Evolutionary conservation across 768 basidiomycete genomes (phyloP).

Genomic region (Mycena maculata): DNA sequence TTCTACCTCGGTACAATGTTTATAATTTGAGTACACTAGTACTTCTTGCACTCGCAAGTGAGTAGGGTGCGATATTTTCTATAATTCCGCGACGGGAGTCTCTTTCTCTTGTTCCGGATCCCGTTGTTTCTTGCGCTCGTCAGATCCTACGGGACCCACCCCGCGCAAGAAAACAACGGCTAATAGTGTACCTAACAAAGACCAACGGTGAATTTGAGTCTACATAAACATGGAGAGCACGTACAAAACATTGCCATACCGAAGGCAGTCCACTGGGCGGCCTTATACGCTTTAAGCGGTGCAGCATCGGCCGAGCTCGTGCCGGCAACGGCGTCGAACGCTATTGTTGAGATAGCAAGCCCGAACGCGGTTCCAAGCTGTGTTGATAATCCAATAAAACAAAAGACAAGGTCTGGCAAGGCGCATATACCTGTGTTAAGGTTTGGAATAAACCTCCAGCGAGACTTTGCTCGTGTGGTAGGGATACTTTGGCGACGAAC

Average conservation of each 20-base stretch:
- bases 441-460: constrained; percentile 84
- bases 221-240: neutral
- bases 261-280: constrained; percentile 65
- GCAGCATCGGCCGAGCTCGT: constrained; percentile 51
- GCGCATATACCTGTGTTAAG: constrained; percentile 54
- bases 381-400: neutral
- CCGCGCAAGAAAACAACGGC: constrained; percentile 25
- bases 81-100: no score
- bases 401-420: no score
- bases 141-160: constrained; percentile 25
- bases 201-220: neutral
- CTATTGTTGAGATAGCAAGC: constrained; percentile 64
- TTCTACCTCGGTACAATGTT: no score
- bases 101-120: neutral
- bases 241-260: constrained; percentile 63
- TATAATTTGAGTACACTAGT: no score
- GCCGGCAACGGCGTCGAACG: constrained; percentile 36
- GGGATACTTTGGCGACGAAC: constrained; percentile 78
- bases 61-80: no score
- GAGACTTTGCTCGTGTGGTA: constrained; percentile 80
- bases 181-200: constrained; percentile 13
- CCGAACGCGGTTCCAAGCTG: constrained; percentile 68
- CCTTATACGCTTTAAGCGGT: constrained; percentile 59
- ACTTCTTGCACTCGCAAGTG: no score
- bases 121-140: neutral